Base-by-base conservation (phyloP, 768 basidiomycete genomes). In the Suillus paluster region DNA sequence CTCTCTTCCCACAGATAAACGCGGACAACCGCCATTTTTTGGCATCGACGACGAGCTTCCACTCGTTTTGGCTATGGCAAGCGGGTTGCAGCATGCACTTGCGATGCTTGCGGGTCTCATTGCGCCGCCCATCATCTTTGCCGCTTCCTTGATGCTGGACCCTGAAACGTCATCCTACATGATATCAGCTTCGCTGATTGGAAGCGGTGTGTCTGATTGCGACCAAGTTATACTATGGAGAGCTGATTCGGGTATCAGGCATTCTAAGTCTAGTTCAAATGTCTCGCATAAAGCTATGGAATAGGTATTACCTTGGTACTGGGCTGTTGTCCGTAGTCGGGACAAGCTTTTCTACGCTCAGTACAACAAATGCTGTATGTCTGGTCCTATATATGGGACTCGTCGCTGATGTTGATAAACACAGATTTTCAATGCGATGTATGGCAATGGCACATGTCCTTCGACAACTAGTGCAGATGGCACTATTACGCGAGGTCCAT, bases 21-120 rank as follows among this genome's bases (percentile, higher is more conserved):
- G 62, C 17, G 70, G 75, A 19, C 65, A 73, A 11, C 88, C 92
- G 1, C 91, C 91, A 0, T 94, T 94, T 75, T 94, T 92, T 66
- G 85, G 85, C 4, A 75, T 94, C 6, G 82, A 93, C 57, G 85
- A 83, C 33, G 86, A 91, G 30, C 91, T 1, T n/a, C n/a, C n/a
- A n/a, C n/a, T n/a, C n/a, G n/a, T n/a, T n/a, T n/a, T n/a, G n/a
- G n/a, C n/a, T n/a, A 84, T 93, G 36, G 80, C 89, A 1, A 86
- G 85, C 64, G 92, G 92, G 0, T 77, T 89, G 21, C 89, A 90
- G 67, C 90, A 92, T 69, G 84, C 88, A 1, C 84, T 92, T 11
- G 90, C 90, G 3, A 93, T 93, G 92, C 81, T 93, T 17, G 91
- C 90, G 1, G 91, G 90, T 3, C 78, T 92, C 46, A 92, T 93